Conservation (phyloP, 2,329 filamentous ascomycete genomes). For the Nemania sp. region DNA sequence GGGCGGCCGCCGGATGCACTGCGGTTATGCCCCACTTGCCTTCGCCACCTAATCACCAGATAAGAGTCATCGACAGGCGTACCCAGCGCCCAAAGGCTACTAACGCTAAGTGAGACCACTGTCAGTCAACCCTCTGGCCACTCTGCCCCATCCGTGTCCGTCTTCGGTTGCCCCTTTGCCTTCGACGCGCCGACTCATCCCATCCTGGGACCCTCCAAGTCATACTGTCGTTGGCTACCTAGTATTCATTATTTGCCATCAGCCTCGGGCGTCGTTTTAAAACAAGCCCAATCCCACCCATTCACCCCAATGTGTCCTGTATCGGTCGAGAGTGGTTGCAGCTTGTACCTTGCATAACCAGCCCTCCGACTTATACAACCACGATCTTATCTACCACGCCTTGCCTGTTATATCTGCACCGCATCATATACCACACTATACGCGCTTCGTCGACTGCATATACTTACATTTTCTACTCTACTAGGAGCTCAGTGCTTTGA, state of each 20-base stretch:
- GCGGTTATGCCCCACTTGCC: constrained; percentile 37
- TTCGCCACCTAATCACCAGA: constrained; percentile 41
- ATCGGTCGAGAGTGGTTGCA: constrained; percentile 36
- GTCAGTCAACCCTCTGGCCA: constrained; percentile 32
- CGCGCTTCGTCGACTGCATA: too few relatives aligned
- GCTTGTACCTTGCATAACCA: constrained; percentile 42
- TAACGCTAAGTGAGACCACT: constrained; percentile 29
- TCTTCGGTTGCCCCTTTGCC: constrained; percentile 32
- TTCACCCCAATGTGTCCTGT: constrained; percentile 28
- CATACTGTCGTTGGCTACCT: constrained; percentile 25
- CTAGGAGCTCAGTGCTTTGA: too few relatives aligned
- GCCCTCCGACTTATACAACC: constrained; percentile 12
- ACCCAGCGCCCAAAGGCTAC: constrained; percentile 31
- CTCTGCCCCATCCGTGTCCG: constrained; percentile 31
- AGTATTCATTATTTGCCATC: constrained; percentile 27
- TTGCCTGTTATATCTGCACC: too few relatives aligned
- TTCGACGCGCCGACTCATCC: constrained; percentile 32
- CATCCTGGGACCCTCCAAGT: constrained; percentile 16
- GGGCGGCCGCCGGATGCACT: constrained; percentile 13
- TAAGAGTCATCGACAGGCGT: constrained; percentile 41
- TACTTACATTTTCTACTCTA: constrained; percentile 3
- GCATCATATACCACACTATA: too few relatives aligned
- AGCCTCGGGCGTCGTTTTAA: constrained; percentile 30
- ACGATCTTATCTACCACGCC: not conserved
- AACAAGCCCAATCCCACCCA: constrained; percentile 31